Evolutionary conservation across 2,329 filamentous ascomycete species (phyloP), one percentile per base, ranked within the genome.

Genomic region (Claviceps quebecensis): DNA sequence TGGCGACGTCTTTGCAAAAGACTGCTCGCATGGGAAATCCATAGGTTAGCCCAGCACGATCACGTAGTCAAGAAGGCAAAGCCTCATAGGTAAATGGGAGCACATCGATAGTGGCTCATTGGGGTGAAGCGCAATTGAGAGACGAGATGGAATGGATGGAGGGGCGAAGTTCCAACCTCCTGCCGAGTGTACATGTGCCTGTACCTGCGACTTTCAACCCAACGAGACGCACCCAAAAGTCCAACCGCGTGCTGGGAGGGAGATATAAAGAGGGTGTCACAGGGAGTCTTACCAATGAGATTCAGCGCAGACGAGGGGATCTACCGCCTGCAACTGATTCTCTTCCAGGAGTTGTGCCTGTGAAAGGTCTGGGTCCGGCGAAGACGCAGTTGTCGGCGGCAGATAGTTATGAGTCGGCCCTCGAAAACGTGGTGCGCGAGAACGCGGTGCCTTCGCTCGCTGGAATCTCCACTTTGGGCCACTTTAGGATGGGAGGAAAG

Each of bases 311-410:
- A 81, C 78, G 76, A 78, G 63, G 60, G 9, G 58, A 63, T 55
- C 60, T 63, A 66, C 78, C 77, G 77, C 73, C 78, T 77, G 76
- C 75, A 70, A 69, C 77, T 76, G 74, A 73, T 66, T 72, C 75
- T 78, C 75, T 60, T 54, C 54, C 58, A 60, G 56, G 56, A 37
- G 38, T 38, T 45, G 60, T 61, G 57, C 59, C 54, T 53, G 57
- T 51, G 53, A 41, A 41, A 51, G 38, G 49, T 56, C 52, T 50
- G 54, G 56, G 55, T 58, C 56, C 56, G 56, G 57, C 54, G 52
- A 56, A 54, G 52, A 34, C 50, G 56, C 56, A 53, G 55, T 34
- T 36, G 41, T 36, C 29, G 34, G 45, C 37, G 47, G 43, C 46
- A 53, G 45, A 48, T 46, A 53, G 45, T 45, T 46, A 37, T 50